Evolutionary conservation across 192 early-diverging fungal species (phyloP).

Genomic region (Umbelopsis ramanniana): DNA sequence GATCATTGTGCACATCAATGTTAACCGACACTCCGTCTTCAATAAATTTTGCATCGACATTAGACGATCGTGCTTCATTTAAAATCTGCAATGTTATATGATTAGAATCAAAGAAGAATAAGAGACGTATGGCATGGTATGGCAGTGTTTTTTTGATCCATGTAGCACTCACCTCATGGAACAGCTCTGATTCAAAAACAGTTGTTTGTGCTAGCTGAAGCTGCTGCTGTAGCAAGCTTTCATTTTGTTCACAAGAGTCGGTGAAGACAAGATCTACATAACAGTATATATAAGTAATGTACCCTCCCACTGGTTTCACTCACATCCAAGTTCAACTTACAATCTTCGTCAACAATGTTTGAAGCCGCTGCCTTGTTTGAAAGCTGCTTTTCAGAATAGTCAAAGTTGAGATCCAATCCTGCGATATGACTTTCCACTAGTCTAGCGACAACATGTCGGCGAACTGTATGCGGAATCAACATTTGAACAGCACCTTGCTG

Average conservation of each 20-base stretch:
- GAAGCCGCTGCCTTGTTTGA: background rate
- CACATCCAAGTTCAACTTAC: background rate
- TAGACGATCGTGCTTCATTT: constrained; percentile 34
- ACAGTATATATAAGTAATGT: background rate
- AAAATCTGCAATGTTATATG: constrained; percentile 25
- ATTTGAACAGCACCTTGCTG: constrained; percentile 18
- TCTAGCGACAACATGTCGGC: constrained; percentile 13
- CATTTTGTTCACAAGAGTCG: background rate
- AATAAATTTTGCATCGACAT: constrained; percentile 27
- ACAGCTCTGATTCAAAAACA: constrained; percentile 54
- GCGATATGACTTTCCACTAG: constrained; percentile 13
- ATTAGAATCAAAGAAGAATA: background rate
- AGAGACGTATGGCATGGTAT: background rate
- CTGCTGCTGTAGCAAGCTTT: constrained; percentile 32
- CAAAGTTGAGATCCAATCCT: constrained; percentile 16
- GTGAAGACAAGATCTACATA: background rate
- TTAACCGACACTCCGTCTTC: constrained; percentile 35
- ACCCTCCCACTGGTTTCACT: background rate
- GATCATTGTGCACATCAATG: constrained; percentile 38
- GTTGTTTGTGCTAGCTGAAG: constrained; percentile 47
- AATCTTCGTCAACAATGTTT: constrained; percentile 2
- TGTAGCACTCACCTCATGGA: constrained; percentile 37
- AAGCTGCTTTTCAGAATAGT: constrained; percentile 15
- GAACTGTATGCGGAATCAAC: constrained; percentile 26
- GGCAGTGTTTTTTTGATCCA: too few species aligned